Percentiles rank a stretch among this genome's conserved stretches.
Evolutionary conservation across 75 land plant genomes (phyloP).

Genomic region (Pinus taeda): DNA sequence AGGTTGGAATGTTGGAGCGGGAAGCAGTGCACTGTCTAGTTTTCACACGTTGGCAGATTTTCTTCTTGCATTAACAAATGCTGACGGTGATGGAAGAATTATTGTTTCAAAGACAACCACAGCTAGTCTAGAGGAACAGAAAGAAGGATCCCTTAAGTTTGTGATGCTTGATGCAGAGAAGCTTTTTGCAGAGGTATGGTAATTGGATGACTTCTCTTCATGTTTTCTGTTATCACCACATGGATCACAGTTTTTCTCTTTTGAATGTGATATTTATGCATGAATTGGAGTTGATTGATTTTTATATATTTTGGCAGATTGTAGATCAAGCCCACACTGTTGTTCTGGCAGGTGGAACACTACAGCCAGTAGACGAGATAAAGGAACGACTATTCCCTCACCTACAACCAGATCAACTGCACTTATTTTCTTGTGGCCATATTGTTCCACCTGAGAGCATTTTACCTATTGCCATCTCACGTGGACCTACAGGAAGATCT

Average conservation of each 20-base stretch:
- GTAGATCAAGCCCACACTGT: slow-evolving; percentile 77
- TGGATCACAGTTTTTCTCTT: not conserved
- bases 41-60: slow-evolving; percentile 75
- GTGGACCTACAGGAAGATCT: slow-evolving; percentile 76
- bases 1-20: slow-evolving; percentile 4
- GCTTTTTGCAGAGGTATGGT: slow-evolving; percentile 76
- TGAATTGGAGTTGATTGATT: not conserved
- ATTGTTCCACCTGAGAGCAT: slow-evolving; percentile 92
- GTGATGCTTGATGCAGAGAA: slow-evolving; percentile 93
- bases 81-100: slow-evolving; percentile 81
- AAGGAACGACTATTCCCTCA: slow-evolving; percentile 80
- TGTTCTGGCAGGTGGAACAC: slow-evolving; percentile 91
- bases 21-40: slow-evolving; percentile 48
- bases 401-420: slow-evolving; percentile 48
- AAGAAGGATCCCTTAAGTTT: slow-evolving; percentile 76
- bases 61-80: slow-evolving; percentile 68
- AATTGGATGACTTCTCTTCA: not conserved
- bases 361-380: slow-evolving; percentile 94
- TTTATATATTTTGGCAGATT: slow-evolving; percentile 41
- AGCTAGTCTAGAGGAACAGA: slow-evolving; percentile 17
- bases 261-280: not conserved
- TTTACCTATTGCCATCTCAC: slow-evolving; percentile 72
- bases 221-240: not conserved
- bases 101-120: slow-evolving; percentile 39
- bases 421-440: slow-evolving; percentile 88